Percentiles rank a stretch among this genome's conserved stretches.
Evolutionary conservation across 768 basidiomycete species (phyloP).

Genomic region (Amanita exitialis): DNA sequence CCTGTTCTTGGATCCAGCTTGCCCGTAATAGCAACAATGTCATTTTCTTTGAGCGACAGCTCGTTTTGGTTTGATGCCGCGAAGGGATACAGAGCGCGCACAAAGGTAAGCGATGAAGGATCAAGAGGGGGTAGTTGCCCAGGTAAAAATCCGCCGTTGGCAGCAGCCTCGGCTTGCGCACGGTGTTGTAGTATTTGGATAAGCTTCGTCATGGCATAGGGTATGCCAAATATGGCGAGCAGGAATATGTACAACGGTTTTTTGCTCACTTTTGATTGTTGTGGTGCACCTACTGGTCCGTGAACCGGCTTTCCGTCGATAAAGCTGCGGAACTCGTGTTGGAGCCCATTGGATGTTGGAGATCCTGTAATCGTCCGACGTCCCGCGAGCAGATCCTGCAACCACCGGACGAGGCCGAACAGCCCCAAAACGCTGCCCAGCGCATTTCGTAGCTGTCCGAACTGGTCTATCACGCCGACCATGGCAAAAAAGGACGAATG

Average conservation of each 20-base stretch:
- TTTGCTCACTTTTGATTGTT: conserved; percentile 54
- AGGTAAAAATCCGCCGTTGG: conserved; percentile 22
- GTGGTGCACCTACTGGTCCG: conserved; percentile 27
- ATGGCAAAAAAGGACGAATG: conserved; percentile 94
- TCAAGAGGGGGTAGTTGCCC: conserved; percentile 32
- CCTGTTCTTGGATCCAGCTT: conserved; percentile 68
- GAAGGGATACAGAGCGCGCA: conserved; percentile 74
- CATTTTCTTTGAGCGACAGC: conserved; percentile 74
- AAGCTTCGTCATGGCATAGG: conserved; percentile 88
- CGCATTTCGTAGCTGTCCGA: conserved; percentile 83
- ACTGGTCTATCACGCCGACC: conserved; percentile 94
- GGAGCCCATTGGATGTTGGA: conserved; percentile 19
- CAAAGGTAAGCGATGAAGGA: conserved; percentile 76
- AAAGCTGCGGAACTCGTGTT: conserved; percentile 70
- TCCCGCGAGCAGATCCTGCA: conserved; percentile 53
- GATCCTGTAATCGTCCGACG: conserved; percentile 18
- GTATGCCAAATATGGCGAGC: conserved; percentile 86
- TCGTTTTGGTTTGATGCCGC: conserved; percentile 66
- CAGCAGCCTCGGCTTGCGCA: conserved; percentile 35
- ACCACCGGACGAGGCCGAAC: conserved; percentile 84
- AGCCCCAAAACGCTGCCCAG: conserved; percentile 89
- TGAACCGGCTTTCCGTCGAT: conserved; percentile 53
- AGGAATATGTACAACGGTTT: conserved; percentile 93
- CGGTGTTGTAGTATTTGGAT: conserved; percentile 68
- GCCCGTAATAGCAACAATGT: conserved; percentile 87